phyloP scores from a whole-genome alignment of 2,329 filamentous ascomycete species.

The Alternaria ventricosa region DNA sequence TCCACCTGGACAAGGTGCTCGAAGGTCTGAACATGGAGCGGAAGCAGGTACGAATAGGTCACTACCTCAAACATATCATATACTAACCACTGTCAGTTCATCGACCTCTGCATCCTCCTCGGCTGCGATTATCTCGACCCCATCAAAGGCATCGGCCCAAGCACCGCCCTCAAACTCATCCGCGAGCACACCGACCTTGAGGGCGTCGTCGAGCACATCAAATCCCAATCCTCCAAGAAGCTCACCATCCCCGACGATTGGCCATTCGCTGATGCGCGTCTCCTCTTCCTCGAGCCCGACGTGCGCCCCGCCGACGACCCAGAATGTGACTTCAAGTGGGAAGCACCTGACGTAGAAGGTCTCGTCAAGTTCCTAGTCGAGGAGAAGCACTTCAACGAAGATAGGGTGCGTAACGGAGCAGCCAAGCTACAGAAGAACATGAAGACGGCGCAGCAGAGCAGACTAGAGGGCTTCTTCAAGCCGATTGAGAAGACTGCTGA shows the following conservation, averaged over 20 bases:
- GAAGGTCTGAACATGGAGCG: constrained; percentile 88
- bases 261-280: constrained; percentile 90
- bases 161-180: constrained; percentile 90
- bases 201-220: constrained; percentile 83
- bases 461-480: constrained; percentile 97
- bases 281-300: constrained; percentile 90
- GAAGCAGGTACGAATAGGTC: constrained; percentile 68
- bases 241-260: constrained; percentile 93
- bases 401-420: constrained; percentile 82
- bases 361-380: constrained; percentile 87
- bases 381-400: constrained; percentile 97
- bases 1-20: constrained; percentile 84
- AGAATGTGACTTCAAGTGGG: constrained; percentile 97
- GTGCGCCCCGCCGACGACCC: constrained; percentile 82
- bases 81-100: constrained; percentile 67
- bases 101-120: constrained; percentile 95
- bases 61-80: constrained; percentile 1
- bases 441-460: constrained; percentile 87
- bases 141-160: constrained; percentile 90
- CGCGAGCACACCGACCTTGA: constrained; percentile 90
- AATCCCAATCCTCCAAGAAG: constrained; percentile 69
- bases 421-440: constrained; percentile 85
- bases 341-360: constrained; percentile 87
- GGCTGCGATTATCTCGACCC: constrained; percentile 98
- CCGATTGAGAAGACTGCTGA: constrained; percentile 85